Evolutionary conservation across 441 rosid genomes (phyloP), one percentile per base, ranked within the genome.

Genomic region (Erodium trifolium): DNA sequence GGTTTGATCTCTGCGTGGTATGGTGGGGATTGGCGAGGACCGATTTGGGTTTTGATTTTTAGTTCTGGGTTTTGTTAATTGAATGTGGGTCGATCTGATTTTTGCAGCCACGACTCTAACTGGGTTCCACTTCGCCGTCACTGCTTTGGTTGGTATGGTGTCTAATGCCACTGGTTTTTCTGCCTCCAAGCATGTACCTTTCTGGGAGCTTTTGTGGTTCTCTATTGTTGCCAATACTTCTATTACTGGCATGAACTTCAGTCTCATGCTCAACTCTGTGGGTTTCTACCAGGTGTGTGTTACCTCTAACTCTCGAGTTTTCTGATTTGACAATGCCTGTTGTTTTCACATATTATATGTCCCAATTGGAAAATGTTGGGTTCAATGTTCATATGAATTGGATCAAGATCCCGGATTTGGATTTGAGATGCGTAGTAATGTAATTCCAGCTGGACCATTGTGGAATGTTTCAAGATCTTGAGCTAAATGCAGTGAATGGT

Each of bases 161-260:
- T 93, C 97, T 0, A 93, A 91, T 76, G 99, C 99, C 3, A 87
- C 96, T n/a, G 95, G 99, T 0, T 78, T 87, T 49, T 89, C 97
- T 0, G 81, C 84, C 2, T 86, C 93, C 0, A 93, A 85, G 85
- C 85, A 85, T 67, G 90, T 93, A 39, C 99, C 97, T 29, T 39
- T 89, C 67, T 89, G 96, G 97, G 99, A 93, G 92, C 97, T 93
- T 71, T 80, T 93, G 55, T 91, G 97, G 96, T 93, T 93, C 76
- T 88, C 96, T 2, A 45, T 91, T 10, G 87, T 91, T 45, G 99
- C 97, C 59, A 93, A 93, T 66, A 72, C 74, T 59, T 93, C 99
- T n/a, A 93, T 93, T 66, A 80, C 92, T 0, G 95, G 90, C 71
- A 93, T 93, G 99, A 93, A 93, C 82, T 75, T 93, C 29, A 93